Evolutionary conservation across 495 filamentous ascomycete species (phyloP).

Genomic region (Neurospora sp.): DNA sequence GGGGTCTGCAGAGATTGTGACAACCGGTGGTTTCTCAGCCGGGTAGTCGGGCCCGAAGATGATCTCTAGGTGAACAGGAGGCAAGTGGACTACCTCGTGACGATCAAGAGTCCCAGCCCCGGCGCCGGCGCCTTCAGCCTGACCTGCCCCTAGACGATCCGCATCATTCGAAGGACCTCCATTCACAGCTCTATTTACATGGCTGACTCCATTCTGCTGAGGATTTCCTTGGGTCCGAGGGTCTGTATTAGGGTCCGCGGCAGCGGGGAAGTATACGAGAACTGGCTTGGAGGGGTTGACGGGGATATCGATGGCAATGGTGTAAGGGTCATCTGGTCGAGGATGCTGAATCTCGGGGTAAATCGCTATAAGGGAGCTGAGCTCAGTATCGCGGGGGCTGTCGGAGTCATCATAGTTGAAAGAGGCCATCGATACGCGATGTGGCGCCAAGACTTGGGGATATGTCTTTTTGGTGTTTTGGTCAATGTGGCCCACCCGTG

Average conservation of each 20-base stretch:
- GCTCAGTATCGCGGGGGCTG: slow-evolving; percentile 68
- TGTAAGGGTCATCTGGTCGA: slow-evolving; percentile 48
- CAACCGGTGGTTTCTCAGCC: slow-evolving; percentile 48
- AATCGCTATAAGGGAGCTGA: slow-evolving; percentile 77
- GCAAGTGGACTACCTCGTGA: slow-evolving; percentile 63
- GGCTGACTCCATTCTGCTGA: background rate
- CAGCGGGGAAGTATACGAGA: slow-evolving; percentile 56
- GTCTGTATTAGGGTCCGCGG: slow-evolving; percentile 28
- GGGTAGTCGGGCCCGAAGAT: slow-evolving; percentile 71
- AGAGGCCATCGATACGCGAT: slow-evolving; percentile 10
- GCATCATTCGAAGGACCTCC: background rate
- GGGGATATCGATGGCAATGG: slow-evolving; percentile 59
- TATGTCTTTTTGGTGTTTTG: background rate
- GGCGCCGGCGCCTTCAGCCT: background rate
- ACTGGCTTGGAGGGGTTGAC: slow-evolving; percentile 62
- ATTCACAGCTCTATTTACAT: slow-evolving; percentile 3
- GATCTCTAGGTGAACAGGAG: slow-evolving; percentile 60
- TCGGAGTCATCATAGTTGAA: slow-evolving; percentile 25
- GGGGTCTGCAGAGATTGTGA: slow-evolving; percentile 54
- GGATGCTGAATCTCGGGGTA: slow-evolving; percentile 69
- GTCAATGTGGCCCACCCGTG: background rate
- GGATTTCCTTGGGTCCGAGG: background rate
- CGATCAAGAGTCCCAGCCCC: slow-evolving; percentile 33
- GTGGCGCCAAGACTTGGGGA: background rate
- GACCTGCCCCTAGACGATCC: background rate